Evolutionary conservation across 306 rosid species (phyloP).

Genomic region (Herpetospermum pedunculosum): DNA sequence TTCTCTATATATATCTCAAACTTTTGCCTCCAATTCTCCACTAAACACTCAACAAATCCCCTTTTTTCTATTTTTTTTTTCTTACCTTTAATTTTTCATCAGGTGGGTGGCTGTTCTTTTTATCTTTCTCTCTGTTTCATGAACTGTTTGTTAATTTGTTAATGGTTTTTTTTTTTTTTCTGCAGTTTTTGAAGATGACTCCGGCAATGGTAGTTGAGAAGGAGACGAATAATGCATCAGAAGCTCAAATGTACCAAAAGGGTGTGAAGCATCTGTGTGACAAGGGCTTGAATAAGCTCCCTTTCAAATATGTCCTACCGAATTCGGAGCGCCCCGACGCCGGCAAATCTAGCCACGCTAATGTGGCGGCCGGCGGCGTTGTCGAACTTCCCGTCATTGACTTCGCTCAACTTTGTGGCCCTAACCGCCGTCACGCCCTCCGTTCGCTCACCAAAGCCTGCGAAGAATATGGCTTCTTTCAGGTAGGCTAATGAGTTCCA

Average conservation of each 20-base stretch:
- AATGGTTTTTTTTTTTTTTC: background rate
- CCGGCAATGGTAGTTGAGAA: slow-evolving; percentile 23
- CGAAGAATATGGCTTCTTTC: slow-evolving; percentile 59
- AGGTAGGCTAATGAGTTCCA: slow-evolving; percentile 20
- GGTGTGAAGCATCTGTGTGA: slow-evolving; percentile 65
- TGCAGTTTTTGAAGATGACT: background rate
- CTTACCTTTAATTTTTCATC: background rate
- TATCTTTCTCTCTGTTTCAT: background rate
- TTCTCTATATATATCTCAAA: background rate
- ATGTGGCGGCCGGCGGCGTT: background rate
- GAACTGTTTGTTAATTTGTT: background rate
- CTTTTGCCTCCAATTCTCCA: background rate
- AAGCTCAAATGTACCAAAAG: slow-evolving; percentile 25
- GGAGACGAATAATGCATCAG: slow-evolving; percentile 7
- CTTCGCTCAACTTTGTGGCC: slow-evolving; percentile 45
- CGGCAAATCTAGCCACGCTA: background rate
- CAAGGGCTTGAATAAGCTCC: slow-evolving; percentile 41
- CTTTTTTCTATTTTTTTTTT: background rate
- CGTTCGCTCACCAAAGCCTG: slow-evolving; percentile 50
- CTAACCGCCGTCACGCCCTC: slow-evolving; percentile 42
- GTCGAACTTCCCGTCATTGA: slow-evolving; percentile 60
- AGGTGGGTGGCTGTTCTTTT: background rate
- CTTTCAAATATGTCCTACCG: slow-evolving; percentile 54
- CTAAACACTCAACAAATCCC: background rate
- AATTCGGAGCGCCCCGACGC: slow-evolving; percentile 37